Percentiles rank a stretch among this genome's conserved stretches.
phyloP scores from a whole-genome alignment of 1,139 yeast species.

The Arxiozyma telluris region DNA sequence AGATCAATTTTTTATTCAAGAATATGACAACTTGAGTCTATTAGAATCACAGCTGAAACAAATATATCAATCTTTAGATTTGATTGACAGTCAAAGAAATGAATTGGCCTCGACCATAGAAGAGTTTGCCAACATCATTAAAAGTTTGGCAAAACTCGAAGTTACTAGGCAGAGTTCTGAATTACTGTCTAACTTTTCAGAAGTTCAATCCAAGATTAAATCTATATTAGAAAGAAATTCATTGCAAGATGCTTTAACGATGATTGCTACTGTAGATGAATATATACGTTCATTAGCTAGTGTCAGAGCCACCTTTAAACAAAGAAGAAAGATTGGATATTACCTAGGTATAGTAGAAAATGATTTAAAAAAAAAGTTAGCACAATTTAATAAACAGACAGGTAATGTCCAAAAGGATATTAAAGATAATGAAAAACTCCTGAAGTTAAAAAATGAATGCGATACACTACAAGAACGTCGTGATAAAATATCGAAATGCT shows the following conservation, averaged over 20 bases:
- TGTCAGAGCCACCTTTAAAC: conserved; percentile 63
- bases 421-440: conserved; percentile 56
- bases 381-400: conserved; percentile 44
- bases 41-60: conserved; percentile 66
- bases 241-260: conserved; percentile 75
- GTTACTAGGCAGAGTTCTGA: conserved; percentile 60
- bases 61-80: conserved; percentile 62
- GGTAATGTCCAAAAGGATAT: conserved; percentile 35
- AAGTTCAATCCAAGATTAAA: conserved; percentile 59
- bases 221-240: conserved; percentile 74
- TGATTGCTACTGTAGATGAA: conserved; percentile 84
- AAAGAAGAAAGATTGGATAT: conserved; percentile 61
- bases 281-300: conserved; percentile 73
- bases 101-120: conserved; percentile 61
- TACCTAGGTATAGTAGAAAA: conserved; percentile 47
- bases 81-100: conserved; percentile 64
- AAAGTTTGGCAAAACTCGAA: conserved; percentile 63
- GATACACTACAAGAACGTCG: conserved; percentile 33
- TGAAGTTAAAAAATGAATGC: conserved; percentile 47
- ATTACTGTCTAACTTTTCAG: conserved; percentile 57
- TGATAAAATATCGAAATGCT: conserved; percentile 36
- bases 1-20: conserved; percentile 67
- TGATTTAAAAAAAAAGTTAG: conserved; percentile 40
- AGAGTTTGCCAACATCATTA: conserved; percentile 49
- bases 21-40: conserved; percentile 59